Conservation (phyloP, 768 basidiomycete species). For the Suillus hirtellus region DNA sequence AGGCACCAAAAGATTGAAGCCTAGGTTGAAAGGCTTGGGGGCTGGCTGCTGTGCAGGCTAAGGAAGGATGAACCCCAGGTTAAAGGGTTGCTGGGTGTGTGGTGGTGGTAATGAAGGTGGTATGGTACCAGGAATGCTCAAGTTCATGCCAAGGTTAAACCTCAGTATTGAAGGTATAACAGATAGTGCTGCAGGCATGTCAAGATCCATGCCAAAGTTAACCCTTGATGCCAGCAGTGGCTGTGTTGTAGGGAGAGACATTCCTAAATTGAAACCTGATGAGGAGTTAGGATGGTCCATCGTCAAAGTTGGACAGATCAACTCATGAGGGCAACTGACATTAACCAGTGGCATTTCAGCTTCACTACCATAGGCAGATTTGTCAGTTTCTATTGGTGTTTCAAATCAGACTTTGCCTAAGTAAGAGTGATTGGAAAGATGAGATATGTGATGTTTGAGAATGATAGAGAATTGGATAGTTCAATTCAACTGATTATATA, state of each 20-base stretch:
- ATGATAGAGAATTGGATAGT: background rate
- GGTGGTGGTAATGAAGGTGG: rapidly evolving
- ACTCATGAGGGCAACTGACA: background rate
- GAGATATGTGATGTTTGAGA: background rate
- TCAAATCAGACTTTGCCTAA: background rate
- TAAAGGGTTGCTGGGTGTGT: background rate
- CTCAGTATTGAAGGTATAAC: background rate
- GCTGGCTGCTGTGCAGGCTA: too few species aligned
- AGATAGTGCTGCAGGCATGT: background rate
- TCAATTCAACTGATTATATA: background rate
- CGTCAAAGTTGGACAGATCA: background rate
- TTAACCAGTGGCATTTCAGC: background rate
- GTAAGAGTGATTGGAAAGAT: background rate
- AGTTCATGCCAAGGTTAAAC: background rate
- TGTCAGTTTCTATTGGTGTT: background rate
- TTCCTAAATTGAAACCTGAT: background rate
- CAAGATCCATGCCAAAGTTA: background rate
- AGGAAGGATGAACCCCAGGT: background rate
- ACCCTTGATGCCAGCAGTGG: background rate
- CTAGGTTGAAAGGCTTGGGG: too few species aligned
- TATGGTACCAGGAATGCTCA: background rate
- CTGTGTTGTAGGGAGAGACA: background rate
- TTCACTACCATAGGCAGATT: background rate
- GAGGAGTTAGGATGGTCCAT: background rate
- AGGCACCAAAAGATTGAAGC: too few species aligned